These are phyloP conservation scores for Lyophyllum decastes DNA, from an alignment of 768 basidiomycete species.

Conservation along the genomic window DNA sequence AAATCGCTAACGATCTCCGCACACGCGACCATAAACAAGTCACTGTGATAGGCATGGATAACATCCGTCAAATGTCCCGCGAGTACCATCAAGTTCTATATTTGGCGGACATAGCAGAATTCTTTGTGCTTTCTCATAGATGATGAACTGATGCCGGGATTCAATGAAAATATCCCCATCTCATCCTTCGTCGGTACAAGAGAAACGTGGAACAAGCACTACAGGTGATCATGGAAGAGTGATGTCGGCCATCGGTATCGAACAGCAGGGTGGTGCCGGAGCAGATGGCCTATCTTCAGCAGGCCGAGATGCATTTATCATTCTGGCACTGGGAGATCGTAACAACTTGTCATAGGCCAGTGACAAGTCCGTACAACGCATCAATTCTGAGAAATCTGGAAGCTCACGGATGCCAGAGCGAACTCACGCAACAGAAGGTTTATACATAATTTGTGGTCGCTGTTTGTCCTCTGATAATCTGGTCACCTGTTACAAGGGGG, in stretches of 20 bases:
- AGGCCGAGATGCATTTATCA: not conserved
- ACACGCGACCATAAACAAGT: not conserved
- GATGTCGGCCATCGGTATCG: not conserved
- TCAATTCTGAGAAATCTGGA: not conserved
- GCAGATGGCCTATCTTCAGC: not conserved
- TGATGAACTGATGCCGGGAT: not conserved
- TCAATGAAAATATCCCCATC: not conserved
- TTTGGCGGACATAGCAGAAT: not conserved
- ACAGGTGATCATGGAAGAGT: not conserved
- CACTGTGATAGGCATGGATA: not conserved
- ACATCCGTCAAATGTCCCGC: not conserved
- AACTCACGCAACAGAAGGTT: not conserved
- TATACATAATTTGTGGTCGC: not conserved
- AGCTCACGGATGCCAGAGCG: not conserved
- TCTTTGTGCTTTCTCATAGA: not conserved
- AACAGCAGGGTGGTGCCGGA: not conserved
- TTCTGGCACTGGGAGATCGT: not conserved
- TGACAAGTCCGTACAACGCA: not conserved
- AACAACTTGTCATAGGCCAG: not conserved
- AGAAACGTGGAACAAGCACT: not conserved
- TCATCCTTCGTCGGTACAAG: not conserved
- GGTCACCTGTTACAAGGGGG: not conserved
- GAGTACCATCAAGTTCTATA: not conserved
- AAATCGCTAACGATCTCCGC: not conserved
- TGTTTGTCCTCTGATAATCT: not conserved